Base-by-base conservation (phyloP, 2,329 filamentous ascomycete species). In the Rutstroemia sp. region DNA sequence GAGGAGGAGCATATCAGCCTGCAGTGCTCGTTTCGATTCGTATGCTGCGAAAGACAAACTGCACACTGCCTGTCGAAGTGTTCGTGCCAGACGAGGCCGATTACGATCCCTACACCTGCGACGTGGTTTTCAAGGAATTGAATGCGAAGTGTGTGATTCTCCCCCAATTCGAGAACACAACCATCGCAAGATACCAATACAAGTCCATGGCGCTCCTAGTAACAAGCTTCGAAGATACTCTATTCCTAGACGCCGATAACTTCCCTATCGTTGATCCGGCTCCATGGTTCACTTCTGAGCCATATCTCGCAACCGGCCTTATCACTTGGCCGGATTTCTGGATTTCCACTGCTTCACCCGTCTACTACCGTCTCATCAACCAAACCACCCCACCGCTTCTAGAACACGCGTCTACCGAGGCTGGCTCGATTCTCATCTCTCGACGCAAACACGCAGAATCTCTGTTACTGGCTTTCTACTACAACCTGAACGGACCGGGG, bases 321-420 rank as follows among this genome's bases (percentile, higher is more conserved):
- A 65, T 78, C 5, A 71, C 71, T 4, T 78, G 75, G 76, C 75
- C 74, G 0, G 76, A 78, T 63, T 76, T 73, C 61, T 76, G 74
- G 75, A 65, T 61, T 2, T 67, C 69, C 10, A 72, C 73, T 7
- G 64, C 70, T 19, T 73, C 72, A 0, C 67, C 68, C 0, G 60
- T 69, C 14, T 73, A 73, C 57, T 73, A 71, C 57, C 63, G 67
- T 9, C 72, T 77, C n/a, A 62, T 70, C 2, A 54, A 56, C 9
- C 53, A 56, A 41, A 17, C n/a, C 1, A 10, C 39, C 17, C 57
- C 57, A 4, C 7, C 48, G 3, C 10, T 51, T 0, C 23, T 48
- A 23, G 19, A 56, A 39, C 52, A 58, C 8, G 53, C 57, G 5
- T 56, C 57, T 5, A 56, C 50, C 2, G 57, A 58, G 51, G 42